Conservation (phyloP, 768 basidiomycete genomes). For the Kwoniella bestiolae region DNA sequence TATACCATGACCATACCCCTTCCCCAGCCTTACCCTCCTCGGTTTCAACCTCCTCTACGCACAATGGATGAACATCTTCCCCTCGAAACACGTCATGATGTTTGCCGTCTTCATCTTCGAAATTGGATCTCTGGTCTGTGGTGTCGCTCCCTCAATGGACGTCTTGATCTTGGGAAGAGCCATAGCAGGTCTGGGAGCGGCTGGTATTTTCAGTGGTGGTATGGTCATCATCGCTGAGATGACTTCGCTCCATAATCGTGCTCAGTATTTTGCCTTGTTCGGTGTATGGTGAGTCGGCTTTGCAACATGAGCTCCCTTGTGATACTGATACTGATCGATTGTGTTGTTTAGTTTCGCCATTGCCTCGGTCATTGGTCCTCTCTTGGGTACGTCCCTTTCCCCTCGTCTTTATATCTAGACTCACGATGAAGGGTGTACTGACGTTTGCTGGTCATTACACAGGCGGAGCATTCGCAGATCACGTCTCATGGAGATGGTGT, state of each 20-base stretch:
- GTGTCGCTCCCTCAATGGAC: conserved; percentile 53
- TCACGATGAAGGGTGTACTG: not conserved
- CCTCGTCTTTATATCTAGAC: conserved; percentile 11
- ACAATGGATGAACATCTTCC: conserved; percentile 52
- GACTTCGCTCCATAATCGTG: conserved; percentile 43
- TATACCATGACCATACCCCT: too few relatives aligned
- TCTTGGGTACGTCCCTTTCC: conserved; percentile 61
- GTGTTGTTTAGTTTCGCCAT: conserved; percentile 56
- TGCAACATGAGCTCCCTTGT: too few relatives aligned
- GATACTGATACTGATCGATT: too few relatives aligned
- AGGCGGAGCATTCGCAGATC: conserved; percentile 47
- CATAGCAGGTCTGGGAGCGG: conserved; percentile 61
- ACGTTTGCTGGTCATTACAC: not conserved
- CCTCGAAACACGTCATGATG: conserved; percentile 54
- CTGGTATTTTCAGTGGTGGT: conserved; percentile 57
- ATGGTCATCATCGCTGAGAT: conserved; percentile 52
- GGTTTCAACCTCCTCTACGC: conserved; percentile 53
- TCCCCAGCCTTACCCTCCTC: conserved; percentile 51
- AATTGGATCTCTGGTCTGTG: conserved; percentile 61
- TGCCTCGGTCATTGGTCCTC: conserved; percentile 62
- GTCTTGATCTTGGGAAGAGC: conserved; percentile 60
- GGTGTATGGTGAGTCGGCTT: conserved; percentile 53
- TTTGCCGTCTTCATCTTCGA: conserved; percentile 60
- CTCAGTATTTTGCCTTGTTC: conserved; percentile 52
- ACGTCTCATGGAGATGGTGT: conserved; percentile 62